Evolutionary conservation across 2,329 filamentous ascomycete species (phyloP).

Genomic region (Cadophora malorum): DNA sequence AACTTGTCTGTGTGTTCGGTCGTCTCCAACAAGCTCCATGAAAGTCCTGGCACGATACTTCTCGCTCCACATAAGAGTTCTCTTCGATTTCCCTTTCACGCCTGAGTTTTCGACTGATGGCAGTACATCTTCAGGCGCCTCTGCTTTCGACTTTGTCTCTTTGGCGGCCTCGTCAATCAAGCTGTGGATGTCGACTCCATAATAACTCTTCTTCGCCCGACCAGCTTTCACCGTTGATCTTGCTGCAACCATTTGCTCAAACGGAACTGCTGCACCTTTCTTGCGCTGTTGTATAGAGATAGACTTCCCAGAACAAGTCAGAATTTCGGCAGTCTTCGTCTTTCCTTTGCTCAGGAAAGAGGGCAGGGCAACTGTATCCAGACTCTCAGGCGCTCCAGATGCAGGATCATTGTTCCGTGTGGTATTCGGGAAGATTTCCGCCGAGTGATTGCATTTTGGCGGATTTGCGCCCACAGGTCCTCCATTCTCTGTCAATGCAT

Average conservation of each 20-base stretch:
- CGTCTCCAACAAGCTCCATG: conserved; percentile 91
- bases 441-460: conserved; percentile 20
- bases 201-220: conserved; percentile 78
- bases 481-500: conserved; percentile 3
- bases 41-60: conserved; percentile 95
- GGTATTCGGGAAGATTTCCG: not conserved
- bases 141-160: conserved; percentile 20
- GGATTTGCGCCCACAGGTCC: conserved; percentile 30
- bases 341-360: conserved; percentile 34
- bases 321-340: conserved; percentile 34
- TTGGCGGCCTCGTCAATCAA: conserved; percentile 66
- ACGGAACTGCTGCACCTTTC: conserved; percentile 55
- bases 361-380: conserved; percentile 30
- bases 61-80: conserved; percentile 85
- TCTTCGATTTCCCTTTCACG: conserved; percentile 39
- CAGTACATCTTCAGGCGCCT: conserved; percentile 38
- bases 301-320: conserved; percentile 55
- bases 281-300: conserved; percentile 63
- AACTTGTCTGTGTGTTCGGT: conserved; percentile 88
- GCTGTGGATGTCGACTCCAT: conserved; percentile 89
- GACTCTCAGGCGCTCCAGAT: not conserved
- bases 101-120: conserved; percentile 50
- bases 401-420: not conserved
- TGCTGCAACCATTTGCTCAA: conserved; percentile 71
- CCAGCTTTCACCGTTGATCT: conserved; percentile 71